Base-by-base conservation (phyloP, 2,329 filamentous ascomycete genomes). In the Pezicula rhizophila region DNA sequence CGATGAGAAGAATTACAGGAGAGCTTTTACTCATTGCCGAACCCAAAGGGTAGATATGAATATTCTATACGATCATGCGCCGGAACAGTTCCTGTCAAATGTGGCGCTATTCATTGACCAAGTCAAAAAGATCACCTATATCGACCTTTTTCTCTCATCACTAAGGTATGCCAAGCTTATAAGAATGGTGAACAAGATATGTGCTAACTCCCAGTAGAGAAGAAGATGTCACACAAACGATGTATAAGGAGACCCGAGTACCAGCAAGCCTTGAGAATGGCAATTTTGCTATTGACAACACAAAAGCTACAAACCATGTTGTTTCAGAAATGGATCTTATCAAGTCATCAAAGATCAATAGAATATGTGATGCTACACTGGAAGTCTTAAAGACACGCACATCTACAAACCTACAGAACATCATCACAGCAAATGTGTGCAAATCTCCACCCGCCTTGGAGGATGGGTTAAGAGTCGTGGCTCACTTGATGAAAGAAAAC, bases 1-100 rank as follows among this genome's bases (percentile, higher is more conserved):
- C 45, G 85, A 90, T 47, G 74, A 79, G 28, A 87, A 87, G 64
- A 82, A 93, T 59, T 99, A 96, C 62, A 80, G 78, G 43, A 81
- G 80, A 45, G 93, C 93, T 0, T 99, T 96, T 64, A 73, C 87
- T 18, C 85, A 89, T 53, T 97, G 93, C 64, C 83, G 93, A 45
- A 92, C 84, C 18, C 95, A 99, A 65, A 82, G 95, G 57, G 93
- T 99, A 1, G 93, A 99, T 62, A 91, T 97, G 86, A 99, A 99
- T 62, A 92, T 99, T 52, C 73, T 99, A 2, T 92, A 95, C 62
- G 93, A 99, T 62, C 89, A 97, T 68, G 82, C 83, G n/a, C 89
- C 92, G 0, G 76, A 83, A 34, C 87, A 95, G 57, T 96, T 99
- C 64, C 76, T 96, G 64, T 71, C 77, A 4, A 87, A 84, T 55